Base-by-base conservation (phyloP, 2,329 filamentous ascomycete species). In the Fusarium sp. region DNA sequence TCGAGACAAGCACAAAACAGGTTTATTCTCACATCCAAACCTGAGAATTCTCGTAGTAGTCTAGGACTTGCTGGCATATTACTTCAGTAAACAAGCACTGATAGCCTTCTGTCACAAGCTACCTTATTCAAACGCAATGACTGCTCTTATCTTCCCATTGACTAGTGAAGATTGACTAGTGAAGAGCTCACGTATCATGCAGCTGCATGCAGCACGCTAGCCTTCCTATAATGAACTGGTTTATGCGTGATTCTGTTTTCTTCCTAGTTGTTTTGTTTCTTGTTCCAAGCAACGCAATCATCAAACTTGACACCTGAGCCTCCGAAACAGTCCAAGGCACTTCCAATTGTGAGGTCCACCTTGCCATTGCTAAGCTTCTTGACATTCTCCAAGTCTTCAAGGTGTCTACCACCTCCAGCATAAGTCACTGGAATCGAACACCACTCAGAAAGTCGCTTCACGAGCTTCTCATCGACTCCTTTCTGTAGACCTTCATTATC, bases 341-440 rank as follows among this genome's bases (percentile, higher is more conserved):
- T 98, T 14, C 96, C 96, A 76, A 98, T 98, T 0, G 96, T 99
- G 72, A 99, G 83, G 76, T 99, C 94, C 21, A 98, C 90, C 76
- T 89, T 93, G 27, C 93, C 94, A 35, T 80, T 78, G 78, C 95
- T 97, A 67, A 97, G 82, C 40, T 80, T 80, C 80, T 93, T 91
- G 11, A 99, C 96, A 35, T 88, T 84, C 60, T 96, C 92, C 27
- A 99, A 81, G 75, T 99, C 96, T 45, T 90, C 86, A 36, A 98
- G 81, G 73, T 88, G 90, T 54, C 93, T 87, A 39, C 93, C 96
- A n/a, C 96, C 96, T 23, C 96, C 96, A 8, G 96, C 96, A 81
- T 99, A 99, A 2, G 96, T 99, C 17, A 98, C 92, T 3, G 96
- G 96, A 71, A 97, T 95, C 37, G 84, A 89, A 77, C 93, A 97